Evolutionary conservation across 2,329 filamentous ascomycete species (phyloP), one percentile per base, ranked within the genome.

Genomic region (Nemania diffusa): DNA sequence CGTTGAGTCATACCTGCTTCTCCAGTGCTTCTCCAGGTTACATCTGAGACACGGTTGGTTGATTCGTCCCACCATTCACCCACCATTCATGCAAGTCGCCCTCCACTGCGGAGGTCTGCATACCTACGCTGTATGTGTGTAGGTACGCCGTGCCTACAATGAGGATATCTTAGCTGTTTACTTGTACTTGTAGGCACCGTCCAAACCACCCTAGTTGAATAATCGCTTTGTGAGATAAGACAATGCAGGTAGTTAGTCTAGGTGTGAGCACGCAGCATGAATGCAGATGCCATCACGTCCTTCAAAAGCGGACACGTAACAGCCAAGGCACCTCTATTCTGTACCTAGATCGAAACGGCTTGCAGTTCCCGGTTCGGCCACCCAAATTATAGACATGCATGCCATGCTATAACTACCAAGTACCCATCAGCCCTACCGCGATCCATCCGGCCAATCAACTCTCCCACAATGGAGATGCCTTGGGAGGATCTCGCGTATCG

Each of bases 1-100:
- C 20, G 63, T 67, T 69, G 67, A 69, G 59, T 69, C 67, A 69
- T 46, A 61, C 67, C n/a, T 64, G 17, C 42, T 22, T 68, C 57
- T 59, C 51, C 15, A 27, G 24, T 40, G 58, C 63, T 60, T 60
- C 63, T 63, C 52, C 17, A 32, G 27, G 63, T 62, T 65, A 17
- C 59, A 62, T 58, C 55, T 9, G 22, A 59, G 13, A 42, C 11
- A 40, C 11, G 34, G 34, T 40, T 40, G 24, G 42, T 57, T 62
- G 40, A 65, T 59, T 56, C 48, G 58, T 61, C 62, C 26, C 48
- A 17, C 26, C n/a, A n/a, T n/a, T n/a, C n/a, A n/a, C n/a, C n/a
- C n/a, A n/a, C 61, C 55, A 46, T 51, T 48, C 37, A 61, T 63
- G 51, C 62, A 52, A 34, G 56, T 42, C 51, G 50, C 32, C 46